Evolutionary conservation across 768 basidiomycete genomes (phyloP).

Genomic region (Suillus occidentalis): DNA sequence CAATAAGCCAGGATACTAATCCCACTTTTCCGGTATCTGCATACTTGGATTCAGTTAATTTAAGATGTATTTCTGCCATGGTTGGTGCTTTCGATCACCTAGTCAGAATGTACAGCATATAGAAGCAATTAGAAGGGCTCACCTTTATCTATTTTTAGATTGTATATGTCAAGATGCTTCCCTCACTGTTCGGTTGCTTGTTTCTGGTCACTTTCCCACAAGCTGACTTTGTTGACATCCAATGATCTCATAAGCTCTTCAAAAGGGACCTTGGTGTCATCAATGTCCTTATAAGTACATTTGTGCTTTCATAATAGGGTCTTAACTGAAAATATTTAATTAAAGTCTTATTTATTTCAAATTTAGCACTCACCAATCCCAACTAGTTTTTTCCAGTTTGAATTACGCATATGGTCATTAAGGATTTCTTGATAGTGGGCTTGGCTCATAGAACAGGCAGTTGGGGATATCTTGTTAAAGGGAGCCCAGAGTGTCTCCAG

Average conservation of each 20-base stretch:
- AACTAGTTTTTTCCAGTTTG: constrained; percentile 33
- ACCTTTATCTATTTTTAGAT: constrained; percentile 9
- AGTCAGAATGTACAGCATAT: neutral
- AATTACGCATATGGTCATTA: constrained; percentile 33
- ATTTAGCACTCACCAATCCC: constrained; percentile 16
- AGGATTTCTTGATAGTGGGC: constrained; percentile 21
- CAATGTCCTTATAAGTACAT: neutral
- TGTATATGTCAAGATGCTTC: constrained; percentile 3
- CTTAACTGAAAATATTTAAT: neutral
- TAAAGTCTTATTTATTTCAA: neutral
- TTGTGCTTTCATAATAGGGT: neutral
- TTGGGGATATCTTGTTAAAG: constrained; percentile 23
- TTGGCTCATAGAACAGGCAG: neutral
- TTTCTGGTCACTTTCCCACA: no score
- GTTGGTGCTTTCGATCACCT: neutral
- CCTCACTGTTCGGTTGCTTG: no score
- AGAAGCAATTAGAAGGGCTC: neutral
- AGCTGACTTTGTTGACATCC: neutral
- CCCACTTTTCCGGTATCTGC: neutral
- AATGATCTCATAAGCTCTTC: neutral
- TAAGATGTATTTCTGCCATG: constrained; percentile 4
- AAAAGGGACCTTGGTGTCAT: constrained; percentile 5
- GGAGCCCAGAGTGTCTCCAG: constrained; percentile 33
- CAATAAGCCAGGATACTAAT: constrained; percentile 3
- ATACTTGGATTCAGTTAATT: neutral